Base-by-base conservation (phyloP, 148 eudicot genomes). In the Tetragonia tetragonoides region DNA sequence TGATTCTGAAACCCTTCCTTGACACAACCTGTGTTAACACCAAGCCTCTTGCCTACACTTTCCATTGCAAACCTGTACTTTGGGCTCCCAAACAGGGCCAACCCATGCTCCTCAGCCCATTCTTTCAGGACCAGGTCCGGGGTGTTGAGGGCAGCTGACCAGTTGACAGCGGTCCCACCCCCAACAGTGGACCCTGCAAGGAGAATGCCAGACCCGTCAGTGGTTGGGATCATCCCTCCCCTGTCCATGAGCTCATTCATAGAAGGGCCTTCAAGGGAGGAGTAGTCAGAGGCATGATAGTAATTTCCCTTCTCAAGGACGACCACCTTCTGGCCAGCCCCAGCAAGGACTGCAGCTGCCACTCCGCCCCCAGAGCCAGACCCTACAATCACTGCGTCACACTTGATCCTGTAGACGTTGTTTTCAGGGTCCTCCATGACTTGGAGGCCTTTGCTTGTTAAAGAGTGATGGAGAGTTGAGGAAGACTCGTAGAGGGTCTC, bases 291-390 rank as follows among this genome's bases (percentile, higher is more conserved):
- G 20, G 83, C 73, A 0, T 81, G 79, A 51, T 86, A 90, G 74
- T 89, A 91, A 39, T 87, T 87, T n/a, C 95, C 95, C 74, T 91
- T 91, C 79, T 91, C 95, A 16, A 91, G 76, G 53, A 91, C 86
- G 18, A 91, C 79, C 3, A 89, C 95, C 82, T 91, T 91, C n/a
- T 84, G 83, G 41, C 95, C 90, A 0, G 88, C 79, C 49, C 65
- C 82, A 0, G 95, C 87, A 6, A 91, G 92, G 72, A 87, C 74
- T 1, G 89, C 90, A 2, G 95, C 95, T 5, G 95, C 92, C 24
- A 91, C 92, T 18, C 87, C 92, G 44, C 95, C 95, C 0, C 95
- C 95, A 72, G 91, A 84, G 9, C 92, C 94, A 0, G 95, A 91
- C 23, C 95, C 95, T 12, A 90, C 82, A 18, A 91, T 86, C 3